Conservation (phyloP, 495 filamentous ascomycete genomes). For the Penicillium fimorum region DNA sequence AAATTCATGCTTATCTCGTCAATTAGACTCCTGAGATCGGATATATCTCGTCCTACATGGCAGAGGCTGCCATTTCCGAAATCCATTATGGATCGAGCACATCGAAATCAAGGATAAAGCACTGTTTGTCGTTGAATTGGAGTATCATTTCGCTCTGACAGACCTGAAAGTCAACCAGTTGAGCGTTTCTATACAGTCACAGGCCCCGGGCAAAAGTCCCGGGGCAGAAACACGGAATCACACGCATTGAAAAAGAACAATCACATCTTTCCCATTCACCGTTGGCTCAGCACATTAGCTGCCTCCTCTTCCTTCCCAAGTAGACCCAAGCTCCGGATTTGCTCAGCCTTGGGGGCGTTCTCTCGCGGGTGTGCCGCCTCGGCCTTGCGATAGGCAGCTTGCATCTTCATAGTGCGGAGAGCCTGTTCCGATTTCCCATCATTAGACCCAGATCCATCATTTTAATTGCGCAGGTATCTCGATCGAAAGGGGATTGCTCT, state of each 20-base stretch:
- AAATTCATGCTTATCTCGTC: not conserved
- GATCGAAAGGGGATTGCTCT: conserved; percentile 23
- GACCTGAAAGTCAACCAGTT: conserved; percentile 21
- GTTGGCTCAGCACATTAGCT: conserved; percentile 54
- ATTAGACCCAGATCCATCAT: conserved; percentile 1
- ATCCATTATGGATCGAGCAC: not conserved
- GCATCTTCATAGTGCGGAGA: conserved; percentile 71
- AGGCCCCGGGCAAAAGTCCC: conserved; percentile 25
- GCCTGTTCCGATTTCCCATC: conserved; percentile 49
- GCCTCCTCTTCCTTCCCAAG: conserved; percentile 80
- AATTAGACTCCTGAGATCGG: conserved; percentile 2
- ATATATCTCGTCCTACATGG: not conserved
- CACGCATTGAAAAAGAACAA: conserved; percentile 32
- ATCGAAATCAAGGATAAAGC: not conserved
- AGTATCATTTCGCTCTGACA: conserved; percentile 34
- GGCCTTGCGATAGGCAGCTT: conserved; percentile 82
- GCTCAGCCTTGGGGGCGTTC: conserved; percentile 67
- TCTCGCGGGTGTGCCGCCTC: conserved; percentile 74
- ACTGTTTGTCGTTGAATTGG: conserved; percentile 22
- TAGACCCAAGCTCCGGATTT: conserved; percentile 81
- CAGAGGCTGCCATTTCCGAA: not conserved
- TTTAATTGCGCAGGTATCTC: conserved; percentile 1
- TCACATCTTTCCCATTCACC: conserved; percentile 19
- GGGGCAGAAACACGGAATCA: conserved; percentile 32
- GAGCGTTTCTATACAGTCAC: conserved; percentile 46